These are phyloP conservation scores for Candida argentea DNA, from an alignment of 805 yeast genomes.

Conservation along the genomic window DNA sequence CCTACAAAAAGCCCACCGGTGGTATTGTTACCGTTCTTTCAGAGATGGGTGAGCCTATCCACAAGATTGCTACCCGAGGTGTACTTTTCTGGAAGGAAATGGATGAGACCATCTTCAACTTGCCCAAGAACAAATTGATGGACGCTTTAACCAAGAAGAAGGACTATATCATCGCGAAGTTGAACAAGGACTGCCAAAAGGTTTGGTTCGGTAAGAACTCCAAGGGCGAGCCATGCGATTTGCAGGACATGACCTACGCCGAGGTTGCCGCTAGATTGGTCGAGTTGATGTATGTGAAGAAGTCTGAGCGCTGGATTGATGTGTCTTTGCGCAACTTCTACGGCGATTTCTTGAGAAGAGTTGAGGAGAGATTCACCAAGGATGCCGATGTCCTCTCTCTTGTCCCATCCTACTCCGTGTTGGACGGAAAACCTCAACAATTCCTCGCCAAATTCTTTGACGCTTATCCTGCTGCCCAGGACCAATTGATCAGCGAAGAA, in stretches of 20 bases:
- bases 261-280: slow-evolving; percentile 83
- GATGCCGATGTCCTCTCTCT: slow-evolving; percentile 47
- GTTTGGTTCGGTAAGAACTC: slow-evolving; percentile 91
- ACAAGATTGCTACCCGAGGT: slow-evolving; percentile 96
- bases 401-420: slow-evolving; percentile 61
- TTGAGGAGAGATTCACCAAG: slow-evolving; percentile 88
- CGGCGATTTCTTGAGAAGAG: slow-evolving; percentile 82
- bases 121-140: slow-evolving; percentile 81
- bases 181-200: slow-evolving; percentile 93
- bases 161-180: slow-evolving; percentile 72
- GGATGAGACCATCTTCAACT: slow-evolving; percentile 84
- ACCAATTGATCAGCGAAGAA: slow-evolving; percentile 86
- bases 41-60: slow-evolving; percentile 99
- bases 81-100: slow-evolving; percentile 95
- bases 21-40: slow-evolving; percentile 94
- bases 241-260: slow-evolving; percentile 91
- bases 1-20: slow-evolving; percentile 93
- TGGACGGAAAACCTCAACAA: slow-evolving; percentile 51
- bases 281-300: slow-evolving; percentile 77
- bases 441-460: slow-evolving; percentile 51
- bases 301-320: slow-evolving; percentile 83
- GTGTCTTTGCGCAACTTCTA: slow-evolving; percentile 72
- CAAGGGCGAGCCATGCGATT: slow-evolving; percentile 66
- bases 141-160: slow-evolving; percentile 76
- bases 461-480: slow-evolving; percentile 63